Evolutionary conservation across 2,329 filamentous ascomycete species (phyloP).

Genomic region (Colletotrichum horii): DNA sequence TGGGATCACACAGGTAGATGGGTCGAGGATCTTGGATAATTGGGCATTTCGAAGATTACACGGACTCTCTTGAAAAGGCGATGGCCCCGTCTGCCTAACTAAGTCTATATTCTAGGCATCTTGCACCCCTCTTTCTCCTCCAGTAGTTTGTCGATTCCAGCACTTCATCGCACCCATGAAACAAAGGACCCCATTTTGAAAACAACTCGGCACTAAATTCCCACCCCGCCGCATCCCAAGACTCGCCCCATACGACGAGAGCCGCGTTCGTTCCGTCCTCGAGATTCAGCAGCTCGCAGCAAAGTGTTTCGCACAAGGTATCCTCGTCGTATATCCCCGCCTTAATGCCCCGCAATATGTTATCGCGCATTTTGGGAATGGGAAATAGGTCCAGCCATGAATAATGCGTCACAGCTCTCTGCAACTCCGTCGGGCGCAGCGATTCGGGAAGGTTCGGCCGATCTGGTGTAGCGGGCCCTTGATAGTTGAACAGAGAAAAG

Average conservation of each 20-base stretch:
- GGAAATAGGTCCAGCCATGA: conserved; percentile 37
- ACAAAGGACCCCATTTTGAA: neutral
- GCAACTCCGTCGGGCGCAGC: conserved; percentile 31
- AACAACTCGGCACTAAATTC: conserved; percentile 40
- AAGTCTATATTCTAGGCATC: neutral
- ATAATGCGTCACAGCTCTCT: conserved; percentile 30
- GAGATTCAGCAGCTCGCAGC: neutral
- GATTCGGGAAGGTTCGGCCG: neutral
- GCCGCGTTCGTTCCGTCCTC: neutral
- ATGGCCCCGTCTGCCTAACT: neutral
- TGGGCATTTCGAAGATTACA: conserved; percentile 36
- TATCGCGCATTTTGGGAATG: conserved; percentile 31
- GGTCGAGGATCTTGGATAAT: conserved; percentile 40
- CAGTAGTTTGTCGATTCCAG: neutral
- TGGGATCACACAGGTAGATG: conserved; percentile 34
- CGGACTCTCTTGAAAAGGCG: conserved; percentile 23
- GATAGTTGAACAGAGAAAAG: neutral
- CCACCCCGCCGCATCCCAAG: conserved; percentile 49
- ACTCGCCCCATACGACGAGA: conserved; percentile 45
- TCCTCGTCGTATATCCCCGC: neutral
- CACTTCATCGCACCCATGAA: neutral
- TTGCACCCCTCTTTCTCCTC: neutral
- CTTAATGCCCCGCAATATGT: conserved; percentile 20
- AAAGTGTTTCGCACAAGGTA: neutral
- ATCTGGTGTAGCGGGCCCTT: neutral